Evolutionary conservation across 2,329 filamentous ascomycete genomes (phyloP), one percentile per base, ranked within the genome.

Genomic region (Fusarium illudens): DNA sequence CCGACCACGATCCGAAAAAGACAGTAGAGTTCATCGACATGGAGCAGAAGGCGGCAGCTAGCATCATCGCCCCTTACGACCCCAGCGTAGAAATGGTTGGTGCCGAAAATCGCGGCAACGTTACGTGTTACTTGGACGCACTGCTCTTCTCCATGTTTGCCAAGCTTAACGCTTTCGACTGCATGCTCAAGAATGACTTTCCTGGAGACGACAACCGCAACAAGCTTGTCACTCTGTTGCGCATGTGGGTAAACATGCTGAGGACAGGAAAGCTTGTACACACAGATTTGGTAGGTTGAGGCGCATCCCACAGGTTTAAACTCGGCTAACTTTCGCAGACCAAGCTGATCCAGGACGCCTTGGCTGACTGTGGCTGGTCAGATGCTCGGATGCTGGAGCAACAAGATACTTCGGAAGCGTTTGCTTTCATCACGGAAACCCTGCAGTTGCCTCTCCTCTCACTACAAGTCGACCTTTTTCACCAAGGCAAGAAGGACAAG

Each of bases 61-160:
- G 95, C 15, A 87, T 92, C 37, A 86, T 98, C 68, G 84, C 89
- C 65, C 87, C 89, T 15, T 97, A 93, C 80, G 86, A 93, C 58
- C 88, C 93, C 9, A 84, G 85, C 55, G 84, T 91, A 8, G 86
- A 86, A 59, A 89, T 98, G 82, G 81, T 93, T 5, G 96, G 96
- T 7, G 95, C 96, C 12, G 91, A 93, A 72, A 99, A 99, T 75
- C 86, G 94, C 49, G 86, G 90, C 44, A 88, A 87, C 49, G 93
- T 97, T 33, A 98, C 95, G n/a, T 99, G 96, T 81, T 98, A 96
- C 77, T 83, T 98, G 15, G 96, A 98, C 77, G 87, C 95, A 1
- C 82, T 98, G 20, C 85, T 99, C 2, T 98, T 97, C 77, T 92
- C 95, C 77, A 97, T 99, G 93, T 98, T 98, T 77, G 92, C 92